Conservation (phyloP, 2,329 filamentous ascomycete genomes). For the Aspergillaceae sp. region DNA sequence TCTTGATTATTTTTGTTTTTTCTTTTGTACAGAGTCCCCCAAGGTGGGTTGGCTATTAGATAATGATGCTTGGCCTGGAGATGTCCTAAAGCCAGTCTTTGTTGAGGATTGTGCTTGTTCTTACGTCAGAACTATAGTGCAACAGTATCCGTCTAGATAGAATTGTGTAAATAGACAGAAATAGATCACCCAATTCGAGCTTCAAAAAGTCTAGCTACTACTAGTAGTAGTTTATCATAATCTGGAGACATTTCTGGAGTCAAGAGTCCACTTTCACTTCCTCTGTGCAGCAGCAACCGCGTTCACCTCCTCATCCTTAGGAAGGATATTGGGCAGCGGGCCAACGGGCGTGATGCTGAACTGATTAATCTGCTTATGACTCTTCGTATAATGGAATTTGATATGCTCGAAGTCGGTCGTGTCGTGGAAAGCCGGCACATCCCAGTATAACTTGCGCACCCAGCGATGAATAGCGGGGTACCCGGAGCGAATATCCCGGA, state of each 20-base stretch:
- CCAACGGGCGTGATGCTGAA: slow-evolving; percentile 74
- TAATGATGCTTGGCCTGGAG: too few relatives aligned
- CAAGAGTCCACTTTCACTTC: not conserved
- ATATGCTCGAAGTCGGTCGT: slow-evolving; percentile 94
- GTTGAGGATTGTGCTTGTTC: too few relatives aligned
- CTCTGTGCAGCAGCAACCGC: slow-evolving; percentile 14
- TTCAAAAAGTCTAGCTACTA: too few relatives aligned
- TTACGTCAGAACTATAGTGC: not conserved
- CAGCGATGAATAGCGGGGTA: slow-evolving; percentile 75
- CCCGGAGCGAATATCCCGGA: slow-evolving; percentile 72
- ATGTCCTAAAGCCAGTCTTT: too few relatives aligned
- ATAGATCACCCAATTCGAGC: not conserved
- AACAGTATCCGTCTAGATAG: not conserved
- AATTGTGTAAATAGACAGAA: not conserved
- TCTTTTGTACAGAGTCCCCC: not conserved
- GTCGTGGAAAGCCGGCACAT: slow-evolving; percentile 63
- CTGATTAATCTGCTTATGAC: slow-evolving; percentile 56
- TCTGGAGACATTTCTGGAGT: too few relatives aligned
- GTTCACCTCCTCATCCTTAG: slow-evolving; percentile 65
- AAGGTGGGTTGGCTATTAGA: too few relatives aligned
- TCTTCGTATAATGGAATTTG: slow-evolving; percentile 67
- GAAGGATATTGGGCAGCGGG: slow-evolving; percentile 72
- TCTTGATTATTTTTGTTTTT: not conserved
- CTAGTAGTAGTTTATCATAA: too few relatives aligned
- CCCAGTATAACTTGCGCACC: slow-evolving; percentile 81